Conservation (phyloP, 441 rosid species). For the Gossypium gossypioides region DNA sequence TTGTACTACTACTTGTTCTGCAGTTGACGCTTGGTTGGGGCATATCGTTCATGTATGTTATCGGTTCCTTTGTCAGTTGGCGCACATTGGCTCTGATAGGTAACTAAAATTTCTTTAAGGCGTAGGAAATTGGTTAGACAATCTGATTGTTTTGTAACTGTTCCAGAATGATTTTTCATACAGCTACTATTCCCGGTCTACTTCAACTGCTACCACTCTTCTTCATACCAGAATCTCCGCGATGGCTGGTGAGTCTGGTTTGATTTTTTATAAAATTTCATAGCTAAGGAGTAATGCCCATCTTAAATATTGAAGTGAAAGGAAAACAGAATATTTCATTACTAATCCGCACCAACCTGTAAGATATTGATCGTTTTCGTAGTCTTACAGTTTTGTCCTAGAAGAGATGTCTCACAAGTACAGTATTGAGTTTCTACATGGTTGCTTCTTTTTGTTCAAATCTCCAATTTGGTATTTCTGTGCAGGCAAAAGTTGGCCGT, state of each 20-base stretch:
- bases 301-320: not conserved
- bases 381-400: not conserved
- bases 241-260: conserved; percentile 64
- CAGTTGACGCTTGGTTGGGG: not conserved
- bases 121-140: conserved; percentile 1
- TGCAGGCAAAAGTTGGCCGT: conserved; percentile 55
- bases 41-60: conserved; percentile 27
- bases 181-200: conserved; percentile 37
- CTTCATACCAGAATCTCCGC: conserved; percentile 78
- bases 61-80: conserved; percentile 37
- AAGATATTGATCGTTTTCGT: not conserved
- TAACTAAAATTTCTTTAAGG: conserved; percentile 14
- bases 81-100: conserved; percentile 51
- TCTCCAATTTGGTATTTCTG: not conserved
- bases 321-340: not conserved
- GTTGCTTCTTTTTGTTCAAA: not conserved
- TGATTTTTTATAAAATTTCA: not conserved
- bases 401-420: not conserved
- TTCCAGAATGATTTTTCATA: conserved; percentile 27
- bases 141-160: conserved; percentile 6
- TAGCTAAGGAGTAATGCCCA: not conserved
- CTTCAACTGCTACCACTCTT: conserved; percentile 48
- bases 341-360: not conserved
- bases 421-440: no score
- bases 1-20: not conserved